Conservation (phyloP, 176 grass and related monocot species). For the Bolboschoenus planiculmis region DNA sequence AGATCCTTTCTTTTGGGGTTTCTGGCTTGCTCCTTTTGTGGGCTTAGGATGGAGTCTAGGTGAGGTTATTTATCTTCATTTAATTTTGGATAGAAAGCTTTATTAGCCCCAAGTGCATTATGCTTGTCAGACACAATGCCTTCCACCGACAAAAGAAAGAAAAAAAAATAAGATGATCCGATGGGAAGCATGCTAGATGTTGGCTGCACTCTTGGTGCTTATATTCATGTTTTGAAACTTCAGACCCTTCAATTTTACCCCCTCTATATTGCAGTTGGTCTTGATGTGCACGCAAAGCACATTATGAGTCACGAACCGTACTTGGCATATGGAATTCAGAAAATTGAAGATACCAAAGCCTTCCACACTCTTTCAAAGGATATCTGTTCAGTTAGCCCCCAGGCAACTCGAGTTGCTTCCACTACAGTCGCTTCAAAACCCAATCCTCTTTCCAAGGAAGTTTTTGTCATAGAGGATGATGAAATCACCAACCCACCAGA, state of each 20-base stretch:
- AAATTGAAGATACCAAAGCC: conserved; percentile 19
- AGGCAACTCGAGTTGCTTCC: conserved; percentile 27
- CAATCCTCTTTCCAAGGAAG: conserved; percentile 61
- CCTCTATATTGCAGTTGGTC: conserved; percentile 53
- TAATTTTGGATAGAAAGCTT: background rate
- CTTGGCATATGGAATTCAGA: conserved; percentile 25
- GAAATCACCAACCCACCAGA: conserved; percentile 17
- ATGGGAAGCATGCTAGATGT: background rate
- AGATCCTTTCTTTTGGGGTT: background rate
- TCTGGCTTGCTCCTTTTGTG: background rate
- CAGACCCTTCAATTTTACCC: background rate
- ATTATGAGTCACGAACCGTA: conserved; percentile 42
- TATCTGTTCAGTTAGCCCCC: conserved; percentile 36
- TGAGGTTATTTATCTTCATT: background rate
- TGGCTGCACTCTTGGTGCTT: conserved; percentile 25
- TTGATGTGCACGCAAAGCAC: conserved; percentile 79
- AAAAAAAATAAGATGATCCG: background rate
- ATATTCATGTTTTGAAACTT: background rate
- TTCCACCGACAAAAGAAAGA: background rate
- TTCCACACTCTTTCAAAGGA: conserved; percentile 35
- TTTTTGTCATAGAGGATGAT: conserved; percentile 58
- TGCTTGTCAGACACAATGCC: background rate
- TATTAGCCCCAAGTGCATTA: background rate
- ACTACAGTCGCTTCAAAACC: conserved; percentile 20
- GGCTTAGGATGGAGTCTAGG: background rate